Conservation (phyloP, 1,139 yeast species). For the Yueomyces sp. region DNA sequence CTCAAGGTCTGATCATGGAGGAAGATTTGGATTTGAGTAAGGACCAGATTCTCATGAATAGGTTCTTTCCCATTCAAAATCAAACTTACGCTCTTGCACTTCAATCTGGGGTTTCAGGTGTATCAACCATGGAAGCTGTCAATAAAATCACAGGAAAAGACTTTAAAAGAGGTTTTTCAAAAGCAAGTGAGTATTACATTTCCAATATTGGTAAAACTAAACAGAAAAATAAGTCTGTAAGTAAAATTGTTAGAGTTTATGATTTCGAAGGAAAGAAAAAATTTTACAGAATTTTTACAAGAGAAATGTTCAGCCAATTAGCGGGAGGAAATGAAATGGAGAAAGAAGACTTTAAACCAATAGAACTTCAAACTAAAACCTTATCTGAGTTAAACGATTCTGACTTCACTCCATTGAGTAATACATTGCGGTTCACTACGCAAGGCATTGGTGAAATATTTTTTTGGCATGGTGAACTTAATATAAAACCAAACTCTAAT, state of each 20-base stretch:
- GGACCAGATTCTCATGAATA: conserved; percentile 28
- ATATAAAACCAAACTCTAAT: conserved; percentile 10
- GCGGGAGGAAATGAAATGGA: conserved; percentile 6
- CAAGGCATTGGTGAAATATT: conserved; percentile 13
- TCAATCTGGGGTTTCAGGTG: conserved; percentile 33
- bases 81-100: conserved; percentile 45
- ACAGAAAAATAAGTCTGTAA: conserved; percentile 25
- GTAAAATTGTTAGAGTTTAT: conserved; percentile 43
- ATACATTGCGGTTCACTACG: conserved; percentile 17
- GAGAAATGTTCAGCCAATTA: conserved; percentile 27
- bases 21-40: conserved; percentile 10
- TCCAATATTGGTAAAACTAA: conserved; percentile 27
- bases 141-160: conserved; percentile 39
- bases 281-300: conserved; percentile 55
- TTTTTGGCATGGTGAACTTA: conserved; percentile 23
- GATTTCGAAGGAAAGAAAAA: conserved; percentile 67
- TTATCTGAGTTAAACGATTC: conserved; percentile 10
- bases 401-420: conserved; percentile 15
- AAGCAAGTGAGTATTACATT: conserved; percentile 35
- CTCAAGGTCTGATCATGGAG: conserved; percentile 22
- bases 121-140: conserved; percentile 44
- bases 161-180: conserved; percentile 37
- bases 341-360: conserved; percentile 2
- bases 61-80: conserved; percentile 46
- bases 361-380: conserved; percentile 5